Percentiles rank a stretch among this genome's conserved stretches.
Evolutionary conservation across 441 rosid genomes (phyloP).

Genomic region (Pelargonium citronellum): DNA sequence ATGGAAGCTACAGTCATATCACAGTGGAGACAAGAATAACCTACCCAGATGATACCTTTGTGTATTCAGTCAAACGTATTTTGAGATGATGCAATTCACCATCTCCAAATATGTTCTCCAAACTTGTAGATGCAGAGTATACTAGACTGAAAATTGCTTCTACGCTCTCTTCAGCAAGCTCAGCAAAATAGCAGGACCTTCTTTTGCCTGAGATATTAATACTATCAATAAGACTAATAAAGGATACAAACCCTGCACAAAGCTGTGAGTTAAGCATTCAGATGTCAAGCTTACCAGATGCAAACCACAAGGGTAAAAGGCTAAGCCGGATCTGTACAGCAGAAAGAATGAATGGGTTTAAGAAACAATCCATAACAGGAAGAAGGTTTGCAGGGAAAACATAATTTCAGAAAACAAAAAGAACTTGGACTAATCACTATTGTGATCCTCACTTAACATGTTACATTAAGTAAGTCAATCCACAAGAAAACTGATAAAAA

Average conservation of each 20-base stretch:
- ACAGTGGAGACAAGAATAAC: neutral
- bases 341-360: slow-evolving; percentile 19
- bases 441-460: too few species aligned
- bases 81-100: slow-evolving; percentile 38
- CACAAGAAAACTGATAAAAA: too few species aligned
- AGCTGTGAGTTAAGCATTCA: slow-evolving; percentile 14
- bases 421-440: too few species aligned
- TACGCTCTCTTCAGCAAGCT: slow-evolving; percentile 43
- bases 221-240: slow-evolving; percentile 15
- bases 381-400: too few species aligned
- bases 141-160: slow-evolving; percentile 37
- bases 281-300: slow-evolving; percentile 46
- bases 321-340: slow-evolving; percentile 48
- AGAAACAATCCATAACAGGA: neutral
- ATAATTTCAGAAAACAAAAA: too few species aligned
- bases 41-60: slow-evolving; percentile 42
- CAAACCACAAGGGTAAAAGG: slow-evolving; percentile 63
- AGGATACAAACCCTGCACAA: neutral
- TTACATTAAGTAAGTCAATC: too few species aligned
- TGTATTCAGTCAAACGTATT: slow-evolving; percentile 53
- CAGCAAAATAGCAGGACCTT: slow-evolving; percentile 44
- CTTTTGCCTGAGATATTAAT: slow-evolving; percentile 43
- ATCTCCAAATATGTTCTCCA: slow-evolving; percentile 34
- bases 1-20: too few species aligned
- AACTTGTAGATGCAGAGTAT: slow-evolving; percentile 31